Conservation (phyloP, 1,284 basidiomycete species). For the Phylloboletellus chloephorus region DNA sequence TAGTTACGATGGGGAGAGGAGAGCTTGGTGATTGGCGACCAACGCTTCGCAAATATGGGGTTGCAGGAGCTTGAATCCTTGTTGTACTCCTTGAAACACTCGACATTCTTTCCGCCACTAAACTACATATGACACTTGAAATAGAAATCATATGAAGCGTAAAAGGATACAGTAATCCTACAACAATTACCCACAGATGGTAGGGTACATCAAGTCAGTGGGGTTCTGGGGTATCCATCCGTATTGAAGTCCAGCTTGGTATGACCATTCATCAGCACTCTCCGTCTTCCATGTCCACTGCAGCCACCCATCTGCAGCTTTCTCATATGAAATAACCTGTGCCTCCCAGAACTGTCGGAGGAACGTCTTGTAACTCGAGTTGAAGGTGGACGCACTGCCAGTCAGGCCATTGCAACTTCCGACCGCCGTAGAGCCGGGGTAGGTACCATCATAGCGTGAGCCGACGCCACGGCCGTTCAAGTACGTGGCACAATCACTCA, state of each 20-base stretch:
- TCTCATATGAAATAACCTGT: slow-evolving; percentile 66
- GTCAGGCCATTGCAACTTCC: slow-evolving; percentile 73
- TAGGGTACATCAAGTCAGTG: slow-evolving; percentile 43
- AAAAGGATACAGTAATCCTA: neutral
- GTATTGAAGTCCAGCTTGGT: slow-evolving; percentile 67
- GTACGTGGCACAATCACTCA: slow-evolving; percentile 82
- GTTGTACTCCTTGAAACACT: neutral
- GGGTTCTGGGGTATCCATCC: slow-evolving; percentile 82
- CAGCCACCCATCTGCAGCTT: slow-evolving; percentile 58
- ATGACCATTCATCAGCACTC: slow-evolving; percentile 70
- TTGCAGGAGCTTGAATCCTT: slow-evolving; percentile 35
- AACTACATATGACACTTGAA: neutral
- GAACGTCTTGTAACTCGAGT: slow-evolving; percentile 76
- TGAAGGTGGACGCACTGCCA: slow-evolving; percentile 70
- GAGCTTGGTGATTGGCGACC: slow-evolving; percentile 58
- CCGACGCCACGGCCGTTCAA: slow-evolving; percentile 67
- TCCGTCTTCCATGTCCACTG: slow-evolving; percentile 73
- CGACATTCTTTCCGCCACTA: neutral
- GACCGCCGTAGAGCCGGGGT: slow-evolving; percentile 56
- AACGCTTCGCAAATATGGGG: slow-evolving; percentile 63
- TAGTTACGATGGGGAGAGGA: slow-evolving; percentile 71
- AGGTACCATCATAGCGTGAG: slow-evolving; percentile 78
- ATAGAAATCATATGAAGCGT: neutral
- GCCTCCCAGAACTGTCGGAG: slow-evolving; percentile 82
- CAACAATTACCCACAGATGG: slow-evolving; percentile 42